Conservation (phyloP, 1,284 basidiomycete genomes). For the Inonotus obliquus region DNA sequence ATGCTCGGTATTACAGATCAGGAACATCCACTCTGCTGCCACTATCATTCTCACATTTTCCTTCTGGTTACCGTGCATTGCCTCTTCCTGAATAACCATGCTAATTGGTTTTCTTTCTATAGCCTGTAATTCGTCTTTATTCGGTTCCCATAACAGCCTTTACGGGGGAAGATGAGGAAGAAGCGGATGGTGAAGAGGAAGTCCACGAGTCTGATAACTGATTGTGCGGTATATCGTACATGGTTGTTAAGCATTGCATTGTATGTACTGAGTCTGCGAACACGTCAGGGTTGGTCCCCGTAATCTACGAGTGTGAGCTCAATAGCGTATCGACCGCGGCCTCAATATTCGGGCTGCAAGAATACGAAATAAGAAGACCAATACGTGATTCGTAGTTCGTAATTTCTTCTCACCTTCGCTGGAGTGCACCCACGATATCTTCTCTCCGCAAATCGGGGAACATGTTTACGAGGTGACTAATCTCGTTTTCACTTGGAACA, state of each 20-base stretch:
- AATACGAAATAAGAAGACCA: background rate
- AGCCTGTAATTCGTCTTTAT: conserved; percentile 95
- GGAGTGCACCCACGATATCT: conserved; percentile 72
- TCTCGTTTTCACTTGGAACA: conserved; percentile 71
- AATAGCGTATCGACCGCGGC: conserved; percentile 77
- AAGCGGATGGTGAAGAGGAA: conserved; percentile 48
- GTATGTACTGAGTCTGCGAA: background rate
- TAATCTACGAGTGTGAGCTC: conserved; percentile 34
- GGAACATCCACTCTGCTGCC: background rate
- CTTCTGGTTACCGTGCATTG: conserved; percentile 14
- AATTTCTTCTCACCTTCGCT: conserved; percentile 61
- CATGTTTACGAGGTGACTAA: conserved; percentile 69
- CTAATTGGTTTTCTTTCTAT: conserved; percentile 21
- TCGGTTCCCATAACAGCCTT: conserved; percentile 87
- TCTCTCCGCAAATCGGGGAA: conserved; percentile 78
- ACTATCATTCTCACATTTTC: background rate
- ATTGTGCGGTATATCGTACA: background rate
- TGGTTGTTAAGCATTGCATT: background rate
- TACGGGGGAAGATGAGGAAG: conserved; percentile 55
- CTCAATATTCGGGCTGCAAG: conserved; percentile 65
- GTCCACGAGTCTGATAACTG: conserved; percentile 35
- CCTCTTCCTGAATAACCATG: conserved; percentile 9
- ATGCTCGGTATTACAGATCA: conserved; percentile 1
- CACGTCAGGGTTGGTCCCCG: background rate
- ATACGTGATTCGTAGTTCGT: background rate